Base-by-base conservation (phyloP, 176 grass and related monocot genomes). In the Musa acuminata region DNA sequence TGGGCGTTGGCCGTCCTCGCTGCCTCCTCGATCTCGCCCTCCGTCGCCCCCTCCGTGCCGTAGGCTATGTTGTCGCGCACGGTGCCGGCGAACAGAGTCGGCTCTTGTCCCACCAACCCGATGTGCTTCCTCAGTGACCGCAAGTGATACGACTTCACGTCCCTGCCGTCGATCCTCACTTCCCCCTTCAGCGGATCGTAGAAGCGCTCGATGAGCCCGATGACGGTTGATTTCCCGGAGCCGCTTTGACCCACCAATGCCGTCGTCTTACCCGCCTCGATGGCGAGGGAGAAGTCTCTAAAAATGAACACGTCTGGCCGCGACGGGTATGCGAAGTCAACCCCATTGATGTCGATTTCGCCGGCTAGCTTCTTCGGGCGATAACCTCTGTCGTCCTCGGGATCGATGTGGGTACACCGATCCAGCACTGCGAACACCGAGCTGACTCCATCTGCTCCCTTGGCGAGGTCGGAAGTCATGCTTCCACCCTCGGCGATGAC, bases 181-280 rank as follows among this genome's bases (percentile, higher is more conserved):
- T 11, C 26, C 17, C 57, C 57, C 0, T 57, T 13, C 10, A 35
- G 1, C 1, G 35, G 2, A 26, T 75, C 55, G 17, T 50, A 63
- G 57, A 63, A 76, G 2, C 71, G 54, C 13, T 55, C 19, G 23
- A 73, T 25, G 22, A 73, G 71, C 13, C 71, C 49, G 52, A 73
- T 55, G 71, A 73, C 11, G 53, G 71, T 73, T 1, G 71, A 73
- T 21, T 73, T 73, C 5, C 71, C 71, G 52, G 19, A 73, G 23
- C 71, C 71, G 53, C 52, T 73, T 3, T 20, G 71, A 10, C 71
- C 71, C 11, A 73, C 71, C 13, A 73, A 23, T 2, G 19, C 71
- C 0, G 22, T 26, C 9, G 19, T 54, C 21, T 17, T 55, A 11
- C 71, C 52, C 5, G 71, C 51, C 71, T 54, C 49, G 11, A 73